phyloP scores from a whole-genome alignment of 1,139 yeast species.

The Hansenula sp. region DNA sequence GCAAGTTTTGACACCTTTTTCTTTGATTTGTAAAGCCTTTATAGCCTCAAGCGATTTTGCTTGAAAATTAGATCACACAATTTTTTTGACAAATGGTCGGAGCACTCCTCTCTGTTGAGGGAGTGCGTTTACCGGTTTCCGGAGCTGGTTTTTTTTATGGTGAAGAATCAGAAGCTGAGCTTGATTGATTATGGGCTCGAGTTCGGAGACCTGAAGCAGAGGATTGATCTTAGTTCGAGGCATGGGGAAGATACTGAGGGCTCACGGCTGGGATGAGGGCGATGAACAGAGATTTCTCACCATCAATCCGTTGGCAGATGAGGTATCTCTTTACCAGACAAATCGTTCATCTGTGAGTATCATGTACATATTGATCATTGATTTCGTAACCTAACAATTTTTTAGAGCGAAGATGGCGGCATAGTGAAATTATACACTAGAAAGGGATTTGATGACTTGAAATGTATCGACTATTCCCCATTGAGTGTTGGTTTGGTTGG shows the following conservation, averaged over 20 bases:
- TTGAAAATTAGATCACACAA: neutral
- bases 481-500: slow-evolving; percentile 56
- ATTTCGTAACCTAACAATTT: neutral
- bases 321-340: slow-evolving; percentile 57
- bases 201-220: no score
- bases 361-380: neutral
- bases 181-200: no score
- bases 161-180: neutral
- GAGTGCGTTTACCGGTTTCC: neutral
- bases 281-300: slow-evolving; percentile 56
- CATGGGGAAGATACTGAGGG: slow-evolving; percentile 49
- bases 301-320: slow-evolving; percentile 66
- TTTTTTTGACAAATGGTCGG: no score
- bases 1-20: neutral
- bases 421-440: slow-evolving; percentile 47
- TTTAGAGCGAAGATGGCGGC: slow-evolving; percentile 31
- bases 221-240: neutral
- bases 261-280: slow-evolving; percentile 55
- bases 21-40: neutral
- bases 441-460: slow-evolving; percentile 67
- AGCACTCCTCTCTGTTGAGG: neutral
- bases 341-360: slow-evolving; percentile 12
- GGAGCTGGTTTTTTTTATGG: neutral
- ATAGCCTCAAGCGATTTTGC: no score
- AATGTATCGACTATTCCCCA: slow-evolving; percentile 65